Conservation (phyloP, 805 yeast species). For the Yamadazyma philogaea region DNA sequence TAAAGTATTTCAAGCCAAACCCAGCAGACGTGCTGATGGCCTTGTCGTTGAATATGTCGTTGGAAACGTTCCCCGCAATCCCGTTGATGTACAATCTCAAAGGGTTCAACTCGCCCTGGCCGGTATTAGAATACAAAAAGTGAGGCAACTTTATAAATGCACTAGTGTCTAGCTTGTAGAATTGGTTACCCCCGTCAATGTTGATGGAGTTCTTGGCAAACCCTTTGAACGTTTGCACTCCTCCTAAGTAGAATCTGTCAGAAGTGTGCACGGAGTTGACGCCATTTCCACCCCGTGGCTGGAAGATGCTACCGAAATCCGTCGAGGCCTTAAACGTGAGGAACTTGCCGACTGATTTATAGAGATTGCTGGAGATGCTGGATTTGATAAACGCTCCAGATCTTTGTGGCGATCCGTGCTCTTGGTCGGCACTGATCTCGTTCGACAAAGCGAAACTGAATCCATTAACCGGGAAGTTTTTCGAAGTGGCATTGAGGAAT, state of each 20-base stretch:
- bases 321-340: constrained; percentile 50
- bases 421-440: constrained; percentile 44
- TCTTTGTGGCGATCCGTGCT: constrained; percentile 21
- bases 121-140: constrained; percentile 24
- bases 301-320: constrained; percentile 55
- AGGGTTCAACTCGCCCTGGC: constrained; percentile 27
- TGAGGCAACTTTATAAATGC: constrained; percentile 59
- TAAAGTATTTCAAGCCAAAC: constrained; percentile 36
- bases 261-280: constrained; percentile 51
- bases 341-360: constrained; percentile 41
- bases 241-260: constrained; percentile 85
- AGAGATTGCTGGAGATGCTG: constrained; percentile 25
- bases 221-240: constrained; percentile 69
- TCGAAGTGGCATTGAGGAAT: constrained; percentile 22
- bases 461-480: constrained; percentile 45
- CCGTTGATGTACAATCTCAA: constrained; percentile 56
- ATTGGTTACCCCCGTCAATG: constrained; percentile 69
- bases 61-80: constrained; percentile 59
- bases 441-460: constrained; percentile 58
- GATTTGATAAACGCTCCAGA: constrained; percentile 32
- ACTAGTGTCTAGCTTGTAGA: constrained; percentile 54
- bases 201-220: constrained; percentile 68
- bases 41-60: constrained; percentile 23
- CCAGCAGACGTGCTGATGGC: constrained; percentile 29
- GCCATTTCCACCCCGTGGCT: constrained; percentile 17